Evolutionary conservation across 768 basidiomycete genomes (phyloP), one percentile per base, ranked within the genome.

Genomic region (Tulasnella sp.): DNA sequence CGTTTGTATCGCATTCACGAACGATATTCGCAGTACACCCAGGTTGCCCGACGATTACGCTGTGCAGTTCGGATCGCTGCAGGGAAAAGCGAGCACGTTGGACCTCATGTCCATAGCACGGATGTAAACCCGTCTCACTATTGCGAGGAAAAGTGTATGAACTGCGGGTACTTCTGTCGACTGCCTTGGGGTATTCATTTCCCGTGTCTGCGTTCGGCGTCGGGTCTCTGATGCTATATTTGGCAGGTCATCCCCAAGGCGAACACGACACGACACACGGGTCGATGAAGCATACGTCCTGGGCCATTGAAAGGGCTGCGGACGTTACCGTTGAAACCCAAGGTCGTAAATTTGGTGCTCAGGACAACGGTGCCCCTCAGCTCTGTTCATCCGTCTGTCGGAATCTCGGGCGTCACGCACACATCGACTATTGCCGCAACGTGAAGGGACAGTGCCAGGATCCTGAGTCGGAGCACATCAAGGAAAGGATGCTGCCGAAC

Each of bases 261-360:
- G 77, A 80, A 41, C 81, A 82, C 36, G 79, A 81, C 40, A 83
- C 81, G 0, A 71, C 71, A 14, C 81, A 82, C 57, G 82, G 81
- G 3, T 80, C 78, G 1, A 82, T 82, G 80, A 75, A 78, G 0
- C 71, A 68, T 56, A 76, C 77, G 0, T 69, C 70, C 36, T 83
- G 82, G 82, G 69, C 75, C 0, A 63, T 81, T 2, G 78, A 80
- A 50, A 76, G 75, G 0, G 72, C 73, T 0, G 76, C 78, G 6
- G 76, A 72, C 12, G 71, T 69, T 2, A 64, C 67, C 1, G 53
- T 81, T 0, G 82, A 82, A 61, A 66, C 81, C 3, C 72, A 75
- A 56, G 80, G 81, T 2, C 73, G 73, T 52, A 75, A 71, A 57
- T 82, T 51, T 29, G 62, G 40, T 0, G 49, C 64, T 6, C 51